A percentile compares a stretch with the other conserved stretches of the same genome.
Evolutionary conservation across 2,329 filamentous ascomycete species (phyloP).

Genomic region (Fusarium caatingaense): DNA sequence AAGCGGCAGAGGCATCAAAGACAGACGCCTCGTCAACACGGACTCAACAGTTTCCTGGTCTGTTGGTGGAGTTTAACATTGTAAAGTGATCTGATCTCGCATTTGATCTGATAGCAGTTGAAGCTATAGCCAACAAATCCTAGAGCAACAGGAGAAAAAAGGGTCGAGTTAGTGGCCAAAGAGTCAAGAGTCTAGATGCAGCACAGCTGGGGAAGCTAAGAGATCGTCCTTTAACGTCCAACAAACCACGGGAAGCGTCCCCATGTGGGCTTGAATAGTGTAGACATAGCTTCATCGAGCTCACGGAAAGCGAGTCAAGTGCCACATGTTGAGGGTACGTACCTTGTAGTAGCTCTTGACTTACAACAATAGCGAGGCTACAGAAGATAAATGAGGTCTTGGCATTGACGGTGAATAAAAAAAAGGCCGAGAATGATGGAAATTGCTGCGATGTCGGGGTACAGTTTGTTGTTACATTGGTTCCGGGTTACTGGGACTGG

Average conservation of each 20-base stretch:
- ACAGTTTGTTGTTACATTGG: not conserved
- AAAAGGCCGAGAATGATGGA: not conserved
- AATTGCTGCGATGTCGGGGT: slow-evolving; percentile 10
- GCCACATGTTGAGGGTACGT: slow-evolving; percentile 17
- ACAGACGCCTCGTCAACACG: slow-evolving; percentile 30
- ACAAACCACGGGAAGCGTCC: slow-evolving; percentile 1
- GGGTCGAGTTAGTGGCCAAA: not conserved
- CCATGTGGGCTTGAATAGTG: slow-evolving; percentile 25
- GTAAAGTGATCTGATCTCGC: not conserved
- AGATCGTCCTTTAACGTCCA: slow-evolving; percentile 16
- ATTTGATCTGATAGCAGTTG: slow-evolving; percentile 3
- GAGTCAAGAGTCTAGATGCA: slow-evolving; percentile 18
- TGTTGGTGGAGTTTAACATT: slow-evolving; percentile 12
- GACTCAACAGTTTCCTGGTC: slow-evolving; percentile 12
- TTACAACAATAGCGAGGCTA: not conserved
- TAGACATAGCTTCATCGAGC: not conserved
- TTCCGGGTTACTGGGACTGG: slow-evolving; percentile 31
- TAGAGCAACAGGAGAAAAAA: not conserved
- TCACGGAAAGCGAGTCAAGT: slow-evolving; percentile 16
- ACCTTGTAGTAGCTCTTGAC: not conserved
- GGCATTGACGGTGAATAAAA: slow-evolving; percentile 1
- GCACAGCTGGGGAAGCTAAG: slow-evolving; percentile 13
- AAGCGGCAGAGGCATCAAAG: slow-evolving; percentile 20
- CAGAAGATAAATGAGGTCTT: not conserved
- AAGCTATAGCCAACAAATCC: not conserved